These are phyloP conservation scores for Brassica cretica DNA, from an alignment of 345 rosid species.

Conservation along the genomic window DNA sequence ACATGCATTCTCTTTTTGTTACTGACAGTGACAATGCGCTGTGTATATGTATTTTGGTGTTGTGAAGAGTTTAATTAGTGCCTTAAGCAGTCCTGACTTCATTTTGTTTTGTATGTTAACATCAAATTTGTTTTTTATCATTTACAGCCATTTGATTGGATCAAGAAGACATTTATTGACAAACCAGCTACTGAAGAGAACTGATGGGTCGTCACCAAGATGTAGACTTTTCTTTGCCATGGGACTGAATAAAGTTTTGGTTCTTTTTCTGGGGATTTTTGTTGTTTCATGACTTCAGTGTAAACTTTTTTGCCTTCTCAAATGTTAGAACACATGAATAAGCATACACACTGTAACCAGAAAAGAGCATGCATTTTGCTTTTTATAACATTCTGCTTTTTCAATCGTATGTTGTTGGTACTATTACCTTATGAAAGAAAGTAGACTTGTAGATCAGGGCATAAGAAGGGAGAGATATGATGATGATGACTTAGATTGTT, in stretches of 20 bases:
- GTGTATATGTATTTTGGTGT: not conserved
- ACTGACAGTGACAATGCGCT: not conserved
- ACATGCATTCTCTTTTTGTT: not conserved
- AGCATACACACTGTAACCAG: not conserved
- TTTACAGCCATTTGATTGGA: constrained; percentile 86
- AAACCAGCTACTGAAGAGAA: constrained; percentile 51
- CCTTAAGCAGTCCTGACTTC: not conserved
- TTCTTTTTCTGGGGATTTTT: constrained; percentile 23
- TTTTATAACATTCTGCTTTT: not conserved
- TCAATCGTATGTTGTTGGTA: too few species aligned
- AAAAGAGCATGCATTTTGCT: not conserved
- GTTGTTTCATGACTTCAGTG: constrained; percentile 33
- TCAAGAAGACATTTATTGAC: constrained; percentile 83
- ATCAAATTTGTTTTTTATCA: not conserved
- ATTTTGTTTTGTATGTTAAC: constrained; percentile 4
- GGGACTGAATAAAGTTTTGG: constrained; percentile 31
- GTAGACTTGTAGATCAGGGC: not conserved
- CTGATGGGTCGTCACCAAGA: constrained; percentile 32
- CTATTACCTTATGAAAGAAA: not conserved
- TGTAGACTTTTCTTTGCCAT: constrained; percentile 7
- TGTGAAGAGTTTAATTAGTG: not conserved
- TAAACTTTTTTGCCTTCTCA: not conserved
- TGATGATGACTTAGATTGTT: not conserved
- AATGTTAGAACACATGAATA: not conserved
- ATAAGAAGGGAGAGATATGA: not conserved